phyloP scores from a whole-genome alignment of 768 basidiomycete species.

The Rhodosporidiobolus odoratus region DNA sequence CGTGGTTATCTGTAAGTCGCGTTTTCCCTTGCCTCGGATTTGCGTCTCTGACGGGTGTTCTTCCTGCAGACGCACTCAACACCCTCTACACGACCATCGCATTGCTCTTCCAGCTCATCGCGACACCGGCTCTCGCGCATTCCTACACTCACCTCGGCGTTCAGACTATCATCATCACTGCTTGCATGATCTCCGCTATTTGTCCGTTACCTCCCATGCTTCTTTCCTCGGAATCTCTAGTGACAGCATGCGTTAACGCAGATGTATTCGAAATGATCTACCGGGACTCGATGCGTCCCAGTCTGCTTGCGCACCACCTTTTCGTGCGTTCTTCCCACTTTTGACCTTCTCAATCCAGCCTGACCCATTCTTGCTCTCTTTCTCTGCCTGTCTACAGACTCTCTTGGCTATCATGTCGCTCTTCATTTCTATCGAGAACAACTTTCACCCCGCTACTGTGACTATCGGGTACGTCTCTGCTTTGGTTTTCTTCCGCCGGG shows the following conservation, averaged over 20 bases:
- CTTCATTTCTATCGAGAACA: neutral
- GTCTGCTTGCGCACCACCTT: neutral
- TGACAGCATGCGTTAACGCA: neutral
- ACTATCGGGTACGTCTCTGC: neutral
- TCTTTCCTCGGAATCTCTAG: neutral
- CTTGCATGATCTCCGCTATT: neutral
- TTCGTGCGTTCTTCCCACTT: conserved; percentile 1
- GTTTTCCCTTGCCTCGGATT: neutral
- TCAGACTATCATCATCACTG: neutral
- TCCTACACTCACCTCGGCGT: neutral
- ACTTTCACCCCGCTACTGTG: neutral
- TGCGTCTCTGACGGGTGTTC: neutral
- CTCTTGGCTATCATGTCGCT: conserved; percentile 7
- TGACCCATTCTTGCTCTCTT: no score
- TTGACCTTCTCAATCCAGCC: neutral
- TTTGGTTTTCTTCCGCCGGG: no score
- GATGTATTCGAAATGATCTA: conserved; percentile 2
- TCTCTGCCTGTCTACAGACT: neutral
- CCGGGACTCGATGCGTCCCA: neutral
- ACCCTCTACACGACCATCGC: neutral
- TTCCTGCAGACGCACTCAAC: neutral
- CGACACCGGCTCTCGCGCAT: neutral
- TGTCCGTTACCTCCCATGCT: neutral
- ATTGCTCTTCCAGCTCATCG: neutral
- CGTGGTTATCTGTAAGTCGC: neutral